phyloP scores from a whole-genome alignment of 371 early-diverging fungal species.

The Chytridium lagenaria region DNA sequence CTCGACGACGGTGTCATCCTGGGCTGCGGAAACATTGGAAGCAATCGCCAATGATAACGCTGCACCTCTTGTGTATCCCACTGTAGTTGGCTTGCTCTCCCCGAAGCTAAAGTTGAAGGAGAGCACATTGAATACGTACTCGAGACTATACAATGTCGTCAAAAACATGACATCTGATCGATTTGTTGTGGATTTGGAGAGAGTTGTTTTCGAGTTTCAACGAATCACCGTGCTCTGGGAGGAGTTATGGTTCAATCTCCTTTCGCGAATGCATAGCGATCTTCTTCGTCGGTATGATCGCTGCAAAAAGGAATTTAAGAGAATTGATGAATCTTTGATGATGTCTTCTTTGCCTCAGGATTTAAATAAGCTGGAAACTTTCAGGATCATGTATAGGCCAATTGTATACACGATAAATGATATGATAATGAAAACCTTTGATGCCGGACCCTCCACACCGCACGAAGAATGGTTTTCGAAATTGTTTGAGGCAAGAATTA shows the following conservation, averaged over 20 bases:
- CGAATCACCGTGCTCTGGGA: conserved; percentile 82
- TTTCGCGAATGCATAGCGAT: conserved; percentile 70
- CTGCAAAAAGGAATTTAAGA: conserved; percentile 59
- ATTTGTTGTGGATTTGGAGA: conserved; percentile 59
- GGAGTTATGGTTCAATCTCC: conserved; percentile 77
- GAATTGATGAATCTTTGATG: conserved; percentile 55
- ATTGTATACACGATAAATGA: conserved; percentile 64
- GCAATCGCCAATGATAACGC: conserved; percentile 69
- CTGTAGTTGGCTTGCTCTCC: conserved; percentile 67
- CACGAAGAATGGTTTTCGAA: conserved; percentile 75
- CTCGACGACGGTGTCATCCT: conserved; percentile 58
- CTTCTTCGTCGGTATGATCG: conserved; percentile 61
- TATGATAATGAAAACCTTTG: conserved; percentile 53
- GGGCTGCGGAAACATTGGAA: conserved; percentile 60
- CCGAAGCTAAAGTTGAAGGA: conserved; percentile 45
- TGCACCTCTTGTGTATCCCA: conserved; percentile 72
- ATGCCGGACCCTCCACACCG: conserved; percentile 50
- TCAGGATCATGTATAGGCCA: conserved; percentile 65
- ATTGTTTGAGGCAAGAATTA: conserved; percentile 61
- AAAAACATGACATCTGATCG: conserved; percentile 54
- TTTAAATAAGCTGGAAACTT: conserved; percentile 59
- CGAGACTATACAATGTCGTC: conserved; percentile 9
- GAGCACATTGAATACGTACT: background rate
- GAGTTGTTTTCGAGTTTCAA: conserved; percentile 71
- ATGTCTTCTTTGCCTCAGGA: conserved; percentile 53